phyloP scores from a whole-genome alignment of 2,329 filamentous ascomycete species.

The Colletotrichum filicis region DNA sequence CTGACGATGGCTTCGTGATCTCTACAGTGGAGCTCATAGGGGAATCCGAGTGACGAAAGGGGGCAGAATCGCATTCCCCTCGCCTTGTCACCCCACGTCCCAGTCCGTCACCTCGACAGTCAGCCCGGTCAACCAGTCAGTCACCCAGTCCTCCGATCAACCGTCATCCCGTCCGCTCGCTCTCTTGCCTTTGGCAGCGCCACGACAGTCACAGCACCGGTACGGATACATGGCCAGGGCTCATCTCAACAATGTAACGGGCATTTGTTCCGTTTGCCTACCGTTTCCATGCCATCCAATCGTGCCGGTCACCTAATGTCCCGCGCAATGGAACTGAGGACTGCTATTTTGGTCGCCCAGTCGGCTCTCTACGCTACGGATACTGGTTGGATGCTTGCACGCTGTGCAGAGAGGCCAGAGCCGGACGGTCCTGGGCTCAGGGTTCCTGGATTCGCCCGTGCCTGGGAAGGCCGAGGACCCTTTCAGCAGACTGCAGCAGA shows the following conservation, averaged over 20 bases:
- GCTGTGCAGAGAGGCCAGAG: neutral
- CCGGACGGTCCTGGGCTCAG: neutral
- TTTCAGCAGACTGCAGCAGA: constrained; percentile 1
- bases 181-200: neutral
- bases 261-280: constrained; percentile 3
- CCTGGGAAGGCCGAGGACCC: constrained; percentile 13
- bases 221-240: constrained; percentile 10
- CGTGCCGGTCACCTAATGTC: neutral
- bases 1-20: constrained; percentile 33
- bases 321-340: neutral
- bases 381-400: neutral
- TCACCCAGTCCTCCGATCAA: constrained; percentile 6
- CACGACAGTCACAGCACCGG: neutral
- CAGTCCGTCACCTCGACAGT: constrained; percentile 17
- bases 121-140: neutral
- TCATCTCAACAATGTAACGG: constrained; percentile 8
- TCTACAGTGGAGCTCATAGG: constrained; percentile 9
- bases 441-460: constrained; percentile 15
- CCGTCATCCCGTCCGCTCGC: neutral
- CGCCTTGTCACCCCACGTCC: constrained; percentile 18
- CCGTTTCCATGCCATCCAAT: constrained; percentile 19
- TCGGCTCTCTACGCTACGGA: neutral
- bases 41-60: constrained; percentile 22
- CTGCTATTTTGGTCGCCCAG: constrained; percentile 14
- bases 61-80: constrained; percentile 9